Base-by-base conservation (phyloP, 176 grass and related monocot genomes). In the Paspalum notatum region DNA sequence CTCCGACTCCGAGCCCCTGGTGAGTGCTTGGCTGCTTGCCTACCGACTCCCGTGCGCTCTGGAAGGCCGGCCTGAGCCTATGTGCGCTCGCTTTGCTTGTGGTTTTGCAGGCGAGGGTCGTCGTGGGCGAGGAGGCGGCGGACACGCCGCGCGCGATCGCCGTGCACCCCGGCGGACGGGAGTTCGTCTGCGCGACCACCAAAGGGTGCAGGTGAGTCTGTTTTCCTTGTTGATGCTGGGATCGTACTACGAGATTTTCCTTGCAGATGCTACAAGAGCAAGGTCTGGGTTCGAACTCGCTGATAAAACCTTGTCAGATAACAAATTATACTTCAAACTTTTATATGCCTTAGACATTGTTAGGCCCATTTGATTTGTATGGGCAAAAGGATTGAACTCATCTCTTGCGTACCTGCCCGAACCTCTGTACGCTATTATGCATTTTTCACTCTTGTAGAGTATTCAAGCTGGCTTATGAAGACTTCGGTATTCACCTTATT, bases 121-220 rank as follows among this genome's bases (percentile, higher is more conserved):
- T 71, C 51, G 65, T 98, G 52, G 75, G 83, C 18, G 83, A 87
- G 11, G 84, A 93, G 5, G 83, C 39, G 17, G 83, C 51, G 49
- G 83, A 85, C 66, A 20, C 70, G 45, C 83, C 95, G 22, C 79
- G 64, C 45, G 78, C 74, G 26, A 83, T 98, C 64, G 86, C 90
- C 9, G 92, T 93, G 77, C 95, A 94, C 76, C 95, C 92, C 12
- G 86, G 64, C 43, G 90, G 90, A 22, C 81, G 85, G 2, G 92
- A 94, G 78, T 83, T 94, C 63, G 70, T 94, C 52, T 98, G 95
- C 43, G 84, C 92, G 38, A 91, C 87, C 3, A 80, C 68, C 50
- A 98, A 75, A 53, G 95, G 95, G 20, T 98, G 95, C 83, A 92
- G 84, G 95, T 98, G 63, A 82, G 65, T 53, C 24, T 48, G 43